phyloP scores from a whole-genome alignment of 2,329 filamentous ascomycete species.

The Xylariales sp. region DNA sequence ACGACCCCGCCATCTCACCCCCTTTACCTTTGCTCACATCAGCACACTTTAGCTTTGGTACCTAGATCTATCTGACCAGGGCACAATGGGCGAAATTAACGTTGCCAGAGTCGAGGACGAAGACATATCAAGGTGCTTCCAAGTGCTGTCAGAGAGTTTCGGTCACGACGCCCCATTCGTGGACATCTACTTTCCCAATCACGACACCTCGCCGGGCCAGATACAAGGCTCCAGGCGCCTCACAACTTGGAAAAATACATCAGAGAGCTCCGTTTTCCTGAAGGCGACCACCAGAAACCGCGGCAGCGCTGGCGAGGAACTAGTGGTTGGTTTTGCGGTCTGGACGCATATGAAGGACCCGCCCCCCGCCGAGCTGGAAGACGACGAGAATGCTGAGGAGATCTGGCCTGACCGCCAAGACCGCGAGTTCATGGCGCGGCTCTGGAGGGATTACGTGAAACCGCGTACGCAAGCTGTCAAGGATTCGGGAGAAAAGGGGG shows the following conservation, averaged over 20 bases:
- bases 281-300: slow-evolving; percentile 34
- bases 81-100: slow-evolving; percentile 16
- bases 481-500: slow-evolving; percentile 35
- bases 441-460: slow-evolving; percentile 43
- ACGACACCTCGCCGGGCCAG: slow-evolving; percentile 39
- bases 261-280: slow-evolving; percentile 34
- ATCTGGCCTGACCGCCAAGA: slow-evolving; percentile 42
- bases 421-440: slow-evolving; percentile 40
- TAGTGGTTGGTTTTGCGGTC: slow-evolving; percentile 40
- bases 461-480: slow-evolving; percentile 37
- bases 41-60: no score
- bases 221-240: slow-evolving; percentile 39
- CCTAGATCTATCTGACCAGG: no score
- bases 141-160: slow-evolving; percentile 41
- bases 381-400: slow-evolving; percentile 38
- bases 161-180: slow-evolving; percentile 43
- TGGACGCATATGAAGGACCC: slow-evolving; percentile 45
- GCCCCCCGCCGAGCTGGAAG: slow-evolving; percentile 38
- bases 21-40: no score
- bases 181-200: slow-evolving; percentile 42
- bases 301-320: no score
- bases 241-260: slow-evolving; percentile 34
- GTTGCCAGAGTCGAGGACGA: slow-evolving; percentile 35
- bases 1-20: no score
- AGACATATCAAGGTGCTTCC: slow-evolving; percentile 42